Percentiles rank a stretch among this genome's conserved stretches.
phyloP scores from a whole-genome alignment of 257 asterid species.

The Capsicum rhomboideum region DNA sequence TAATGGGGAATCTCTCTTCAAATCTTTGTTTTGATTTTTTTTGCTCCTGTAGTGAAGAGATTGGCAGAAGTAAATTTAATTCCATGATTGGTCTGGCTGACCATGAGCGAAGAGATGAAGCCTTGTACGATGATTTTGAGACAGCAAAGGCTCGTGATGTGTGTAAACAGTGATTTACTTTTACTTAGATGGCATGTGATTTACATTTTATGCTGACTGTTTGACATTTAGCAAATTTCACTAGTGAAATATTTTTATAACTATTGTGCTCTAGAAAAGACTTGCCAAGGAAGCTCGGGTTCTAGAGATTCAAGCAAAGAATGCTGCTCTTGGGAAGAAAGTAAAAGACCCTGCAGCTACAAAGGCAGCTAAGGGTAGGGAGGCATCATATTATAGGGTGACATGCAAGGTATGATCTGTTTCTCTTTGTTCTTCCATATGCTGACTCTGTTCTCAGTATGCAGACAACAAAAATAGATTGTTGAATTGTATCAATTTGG shows the following conservation, averaged over 20 bases:
- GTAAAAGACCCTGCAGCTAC: conserved; percentile 34
- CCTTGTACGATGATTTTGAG: conserved; percentile 81
- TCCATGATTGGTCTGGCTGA: conserved; percentile 81
- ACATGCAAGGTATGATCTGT: conserved; percentile 56
- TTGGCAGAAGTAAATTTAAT: conserved; percentile 56
- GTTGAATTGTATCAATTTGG: not conserved
- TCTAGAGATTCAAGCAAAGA: conserved; percentile 74
- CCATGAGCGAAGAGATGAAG: conserved; percentile 72
- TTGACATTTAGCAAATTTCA: not conserved
- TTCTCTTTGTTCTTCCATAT: not conserved
- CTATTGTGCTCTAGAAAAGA: conserved; percentile 46
- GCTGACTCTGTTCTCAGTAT: not conserved
- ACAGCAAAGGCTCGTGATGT: conserved; percentile 80
- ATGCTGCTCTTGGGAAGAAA: conserved; percentile 77
- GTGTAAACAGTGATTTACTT: conserved; percentile 1
- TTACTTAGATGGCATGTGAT: not conserved
- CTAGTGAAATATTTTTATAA: conserved; percentile 2
- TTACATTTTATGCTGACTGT: not conserved
- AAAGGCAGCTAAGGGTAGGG: conserved; percentile 67
- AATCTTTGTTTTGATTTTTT: not conserved
- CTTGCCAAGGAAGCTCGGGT: conserved; percentile 88
- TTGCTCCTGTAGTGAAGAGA: conserved; percentile 59
- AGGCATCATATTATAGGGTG: conserved; percentile 72
- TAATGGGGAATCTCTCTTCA: not conserved
- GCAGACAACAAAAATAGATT: not conserved